Evolutionary conservation across 1,284 basidiomycete genomes (phyloP), one percentile per base, ranked within the genome.

Genomic region (Afroboletus lepidellus): DNA sequence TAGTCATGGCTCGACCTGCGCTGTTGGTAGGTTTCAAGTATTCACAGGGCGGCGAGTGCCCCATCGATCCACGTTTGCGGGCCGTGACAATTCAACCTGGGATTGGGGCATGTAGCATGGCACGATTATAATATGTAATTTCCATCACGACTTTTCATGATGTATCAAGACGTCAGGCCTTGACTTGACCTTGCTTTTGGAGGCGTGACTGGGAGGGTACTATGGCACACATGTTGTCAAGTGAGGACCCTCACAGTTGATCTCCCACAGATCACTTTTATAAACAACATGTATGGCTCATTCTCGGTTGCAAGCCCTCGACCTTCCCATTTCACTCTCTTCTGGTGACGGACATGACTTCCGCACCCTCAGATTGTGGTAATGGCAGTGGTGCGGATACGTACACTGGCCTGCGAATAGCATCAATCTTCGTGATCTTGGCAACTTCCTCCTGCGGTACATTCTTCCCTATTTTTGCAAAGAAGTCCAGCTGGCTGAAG

Each of bases 381-480:
- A 53, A 48, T 24, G 74, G 76, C 15, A 74, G 72, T 23, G 73
- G 75, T 18, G 59, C 67, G 5, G 54, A 74, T 48, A 64, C 69
- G 12, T 70, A 69, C 58, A 63, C 71, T 3, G 58, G 65, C 33
- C 74, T 95, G 30, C 81, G 93, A 3, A 81, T 98, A 53, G 95
- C 83, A 2, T 84, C 92, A 24, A 79, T 98, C 64, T 98, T 98
- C 72, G 82, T 98, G 70, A 87, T 98, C 66, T 78, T 92, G 56
- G 74, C 76, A 21, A 81, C 83, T 23, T 87, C 89, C 2, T 68
- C 77, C n/a, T 59, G 72, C 12, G 92, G 91, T 15, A 85, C 94
- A 0, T 73, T 93, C 39, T 90, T 96, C 66, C 96, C 95, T 8
- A 80, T 98, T 45, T 62, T 95, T 24, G 81, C 92, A 3, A 78